Percentiles rank a stretch among this genome's conserved stretches.
These are phyloP conservation scores for Dendryphion nanum DNA, from an alignment of 2,329 filamentous ascomycete species.

Conservation along the genomic window DNA sequence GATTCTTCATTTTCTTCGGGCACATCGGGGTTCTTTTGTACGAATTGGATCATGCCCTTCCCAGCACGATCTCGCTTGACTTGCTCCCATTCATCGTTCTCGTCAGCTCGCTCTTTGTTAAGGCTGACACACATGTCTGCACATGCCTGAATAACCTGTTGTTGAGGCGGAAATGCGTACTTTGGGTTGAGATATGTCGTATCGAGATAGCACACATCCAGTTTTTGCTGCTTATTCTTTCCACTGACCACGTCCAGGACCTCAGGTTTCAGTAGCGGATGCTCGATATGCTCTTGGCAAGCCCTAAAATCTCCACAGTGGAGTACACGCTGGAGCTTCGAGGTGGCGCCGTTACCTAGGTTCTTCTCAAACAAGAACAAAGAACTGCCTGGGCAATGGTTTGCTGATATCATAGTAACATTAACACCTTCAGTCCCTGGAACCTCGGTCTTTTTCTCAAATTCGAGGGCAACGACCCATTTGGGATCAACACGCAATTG, in stretches of 20 bases:
- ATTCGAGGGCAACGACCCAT: constrained; percentile 82
- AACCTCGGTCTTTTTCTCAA: constrained; percentile 75
- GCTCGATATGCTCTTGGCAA: constrained; percentile 77
- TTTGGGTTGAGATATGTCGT: constrained; percentile 96
- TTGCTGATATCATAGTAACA: constrained; percentile 94
- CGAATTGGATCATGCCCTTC: constrained; percentile 62
- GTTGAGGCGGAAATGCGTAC: constrained; percentile 88
- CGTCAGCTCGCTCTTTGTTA: constrained; percentile 63
- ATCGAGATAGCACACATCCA: constrained; percentile 95
- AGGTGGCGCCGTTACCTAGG: constrained; percentile 58
- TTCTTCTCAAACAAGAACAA: constrained; percentile 88
- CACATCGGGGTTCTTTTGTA: constrained; percentile 47
- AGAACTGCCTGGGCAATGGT: constrained; percentile 94
- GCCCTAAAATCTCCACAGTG: constrained; percentile 97
- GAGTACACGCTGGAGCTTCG: constrained; percentile 72
- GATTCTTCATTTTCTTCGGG: constrained; percentile 21
- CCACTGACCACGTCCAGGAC: constrained; percentile 68
- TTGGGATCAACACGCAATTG: constrained; percentile 83
- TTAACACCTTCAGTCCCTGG: constrained; percentile 77
- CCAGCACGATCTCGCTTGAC: constrained; percentile 56
- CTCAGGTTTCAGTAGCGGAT: constrained; percentile 78
- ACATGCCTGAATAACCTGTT: constrained; percentile 82
- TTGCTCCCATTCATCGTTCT: constrained; percentile 55
- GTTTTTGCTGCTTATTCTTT: constrained; percentile 74
- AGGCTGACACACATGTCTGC: constrained; percentile 82